Base-by-base conservation (phyloP, 495 filamentous ascomycete genomes). In the Cladorrhinum samala region DNA sequence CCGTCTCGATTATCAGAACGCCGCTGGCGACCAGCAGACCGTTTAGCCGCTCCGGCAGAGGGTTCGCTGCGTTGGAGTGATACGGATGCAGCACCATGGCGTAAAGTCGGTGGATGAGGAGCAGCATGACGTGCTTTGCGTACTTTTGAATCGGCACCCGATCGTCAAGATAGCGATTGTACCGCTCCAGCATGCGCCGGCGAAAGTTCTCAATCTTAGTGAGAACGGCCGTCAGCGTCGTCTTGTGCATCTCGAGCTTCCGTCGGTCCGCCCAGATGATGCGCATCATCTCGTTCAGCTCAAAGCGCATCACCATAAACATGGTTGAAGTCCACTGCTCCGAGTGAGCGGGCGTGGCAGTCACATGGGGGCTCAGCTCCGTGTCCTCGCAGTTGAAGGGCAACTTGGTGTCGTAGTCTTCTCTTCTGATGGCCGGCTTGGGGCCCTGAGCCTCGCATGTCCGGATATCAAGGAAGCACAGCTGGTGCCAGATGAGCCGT, bases 391-490 rank as follows among this genome's bases (percentile, higher is more conserved):
- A 74, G 60, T 89, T 88, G 6, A 86, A 62, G 9, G 85, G 85
- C 18, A 84, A 70, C 30, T 76, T 73, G 1, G 85, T 86, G 59
- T 86, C 83, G 59, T 83, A 89, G 49, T 88, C 85, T n/a, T 87
- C 84, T 13, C 72, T 64, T 4, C 84, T 79, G 46, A 90, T 87
- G 49, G 77, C 71, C 2, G 77, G 82, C 44, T 72, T 81, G 24
- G 86, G 86, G 0, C 86, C 88, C 54, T 88, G 84, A 13, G 84
- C 79, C 65, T 92, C 87, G 54, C 84, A 87, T 2, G 86, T 84
- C 42, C 85, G 77, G 41, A 88, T 80, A 65, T 93, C 88, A 9
- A 93, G 73, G 55, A 87, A 81, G 62, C 82, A 88, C 13, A 91
- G 68, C 55, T 83, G 78, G 64, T 87, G 84, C 88, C 88, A 92